A percentile compares a stretch with the other conserved stretches of the same genome.
These are phyloP conservation scores for Adansonia rubrostipa DNA, from an alignment of 441 rosid genomes.

Conservation along the genomic window DNA sequence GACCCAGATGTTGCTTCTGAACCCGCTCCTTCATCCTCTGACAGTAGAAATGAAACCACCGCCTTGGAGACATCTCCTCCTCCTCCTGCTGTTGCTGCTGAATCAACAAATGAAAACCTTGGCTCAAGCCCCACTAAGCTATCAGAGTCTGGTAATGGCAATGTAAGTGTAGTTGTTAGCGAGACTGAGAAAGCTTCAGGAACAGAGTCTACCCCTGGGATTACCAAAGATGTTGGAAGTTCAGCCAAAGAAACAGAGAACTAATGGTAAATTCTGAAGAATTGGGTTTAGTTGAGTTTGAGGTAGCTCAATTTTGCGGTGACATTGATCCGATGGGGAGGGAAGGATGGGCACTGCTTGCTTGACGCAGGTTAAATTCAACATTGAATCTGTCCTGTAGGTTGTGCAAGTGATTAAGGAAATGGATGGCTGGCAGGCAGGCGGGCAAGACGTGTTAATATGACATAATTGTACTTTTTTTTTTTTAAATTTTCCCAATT, in stretches of 20 bases:
- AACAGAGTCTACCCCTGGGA: slow-evolving; percentile 30
- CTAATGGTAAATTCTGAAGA: slow-evolving; percentile 32
- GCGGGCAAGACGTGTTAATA: too few species aligned
- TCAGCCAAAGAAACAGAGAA: slow-evolving; percentile 32
- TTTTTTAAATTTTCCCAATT: too few species aligned
- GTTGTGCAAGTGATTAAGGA: too few species aligned
- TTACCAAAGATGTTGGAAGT: slow-evolving; percentile 33
- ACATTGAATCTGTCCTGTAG: too few species aligned
- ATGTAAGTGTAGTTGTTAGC: slow-evolving; percentile 11
- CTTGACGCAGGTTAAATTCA: slow-evolving; percentile 1
- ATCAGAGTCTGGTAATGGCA: slow-evolving; percentile 19
- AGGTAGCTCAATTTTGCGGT: slow-evolving; percentile 16
- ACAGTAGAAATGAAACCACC: slow-evolving; percentile 20
- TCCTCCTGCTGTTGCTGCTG: too few species aligned
- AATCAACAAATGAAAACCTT: slow-evolving; percentile 22
- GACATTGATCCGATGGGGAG: slow-evolving; percentile 29
- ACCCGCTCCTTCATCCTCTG: slow-evolving; percentile 37
- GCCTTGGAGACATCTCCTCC: slow-evolving; percentile 18
- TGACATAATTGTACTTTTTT: too few species aligned
- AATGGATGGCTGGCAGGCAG: too few species aligned
- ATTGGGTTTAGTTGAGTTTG: slow-evolving; percentile 31
- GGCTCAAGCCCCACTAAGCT: slow-evolving; percentile 24
- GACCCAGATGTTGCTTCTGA: slow-evolving; percentile 26
- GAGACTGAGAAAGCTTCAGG: slow-evolving; percentile 19
- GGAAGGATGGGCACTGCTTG: slow-evolving; percentile 22